phyloP scores from a whole-genome alignment of 306 rosid species.

The Potentilla sterilis region DNA sequence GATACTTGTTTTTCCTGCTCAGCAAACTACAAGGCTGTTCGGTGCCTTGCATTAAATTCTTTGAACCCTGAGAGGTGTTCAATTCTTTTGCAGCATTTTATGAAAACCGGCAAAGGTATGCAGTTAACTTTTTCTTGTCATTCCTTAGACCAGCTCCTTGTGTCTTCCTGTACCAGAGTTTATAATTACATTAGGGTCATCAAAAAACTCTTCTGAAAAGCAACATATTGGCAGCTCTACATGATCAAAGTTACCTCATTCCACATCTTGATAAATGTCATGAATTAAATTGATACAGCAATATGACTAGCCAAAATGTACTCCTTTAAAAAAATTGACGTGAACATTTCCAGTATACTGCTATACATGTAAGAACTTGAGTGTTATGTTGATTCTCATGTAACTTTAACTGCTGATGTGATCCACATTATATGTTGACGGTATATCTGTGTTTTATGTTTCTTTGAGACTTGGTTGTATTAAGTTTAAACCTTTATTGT shows the following conservation, averaged over 20 bases:
- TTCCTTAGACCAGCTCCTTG: constrained; percentile 3
- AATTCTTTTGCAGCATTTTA: constrained; percentile 69
- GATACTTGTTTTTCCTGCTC: constrained; percentile 24
- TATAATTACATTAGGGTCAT: neutral
- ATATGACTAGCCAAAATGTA: neutral
- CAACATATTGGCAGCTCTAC: neutral
- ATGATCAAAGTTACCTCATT: neutral
- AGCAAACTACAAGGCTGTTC: constrained; percentile 91
- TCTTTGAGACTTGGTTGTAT: neutral
- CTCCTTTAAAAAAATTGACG: neutral
- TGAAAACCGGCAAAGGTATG: constrained; percentile 69
- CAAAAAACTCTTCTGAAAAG: neutral
- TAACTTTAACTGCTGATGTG: neutral
- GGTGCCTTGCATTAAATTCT: constrained; percentile 72
- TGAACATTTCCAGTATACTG: neutral
- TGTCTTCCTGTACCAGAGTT: neutral
- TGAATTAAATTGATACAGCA: neutral
- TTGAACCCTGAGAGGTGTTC: constrained; percentile 81
- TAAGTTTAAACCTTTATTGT: neutral
- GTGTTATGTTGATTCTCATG: neutral
- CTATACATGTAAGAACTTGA: neutral
- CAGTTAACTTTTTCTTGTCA: neutral
- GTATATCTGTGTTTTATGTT: neutral
- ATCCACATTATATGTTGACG: neutral
- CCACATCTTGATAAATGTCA: neutral